A percentile compares a stretch with the other conserved stretches of the same genome.
phyloP scores from a whole-genome alignment of 768 basidiomycete genomes.

The Tulasnella sp. region DNA sequence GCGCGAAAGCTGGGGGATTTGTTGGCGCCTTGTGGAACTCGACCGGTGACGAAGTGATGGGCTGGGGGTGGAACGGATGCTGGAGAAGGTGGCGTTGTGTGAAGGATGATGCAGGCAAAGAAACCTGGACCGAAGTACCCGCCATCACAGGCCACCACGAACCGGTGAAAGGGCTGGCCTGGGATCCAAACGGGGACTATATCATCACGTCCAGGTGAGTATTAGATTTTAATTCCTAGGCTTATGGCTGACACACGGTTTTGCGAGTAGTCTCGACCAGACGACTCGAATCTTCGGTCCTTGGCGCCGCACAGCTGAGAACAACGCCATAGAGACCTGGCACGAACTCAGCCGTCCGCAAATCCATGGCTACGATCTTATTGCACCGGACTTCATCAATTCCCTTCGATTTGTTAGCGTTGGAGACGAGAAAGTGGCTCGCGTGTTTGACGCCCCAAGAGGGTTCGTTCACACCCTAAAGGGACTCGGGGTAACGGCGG shows the following conservation, averaged over 20 bases:
- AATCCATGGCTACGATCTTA: slow-evolving; percentile 91
- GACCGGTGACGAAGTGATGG: slow-evolving; percentile 55
- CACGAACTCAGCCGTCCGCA: slow-evolving; percentile 89
- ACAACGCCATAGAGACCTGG: slow-evolving; percentile 43
- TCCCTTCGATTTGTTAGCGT: slow-evolving; percentile 77
- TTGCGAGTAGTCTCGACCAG: slow-evolving; percentile 63
- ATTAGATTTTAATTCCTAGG: not conserved
- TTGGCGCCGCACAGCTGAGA: slow-evolving; percentile 22
- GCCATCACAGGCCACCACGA: slow-evolving; percentile 82
- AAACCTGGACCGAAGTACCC: slow-evolving; percentile 61
- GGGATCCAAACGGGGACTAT: slow-evolving; percentile 84
- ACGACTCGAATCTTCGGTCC: slow-evolving; percentile 83
- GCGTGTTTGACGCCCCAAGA: slow-evolving; percentile 86
- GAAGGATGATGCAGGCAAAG: slow-evolving; percentile 19
- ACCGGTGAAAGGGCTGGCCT: slow-evolving; percentile 68
- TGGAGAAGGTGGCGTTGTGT: slow-evolving; percentile 72
- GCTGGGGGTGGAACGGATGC: slow-evolving; percentile 91
- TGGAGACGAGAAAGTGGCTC: slow-evolving; percentile 91
- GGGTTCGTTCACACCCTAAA: slow-evolving; percentile 64
- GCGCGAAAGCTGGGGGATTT: slow-evolving; percentile 78
- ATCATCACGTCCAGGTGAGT: slow-evolving; percentile 75
- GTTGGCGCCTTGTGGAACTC: slow-evolving; percentile 79
- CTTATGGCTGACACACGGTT: not conserved
- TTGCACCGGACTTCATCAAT: slow-evolving; percentile 68
- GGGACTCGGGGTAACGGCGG: slow-evolving; percentile 6